Evolutionary conservation across 2,329 filamentous ascomycete genomes (phyloP), one percentile per base, ranked within the genome.

Genomic region (Juglanconis sp.): DNA sequence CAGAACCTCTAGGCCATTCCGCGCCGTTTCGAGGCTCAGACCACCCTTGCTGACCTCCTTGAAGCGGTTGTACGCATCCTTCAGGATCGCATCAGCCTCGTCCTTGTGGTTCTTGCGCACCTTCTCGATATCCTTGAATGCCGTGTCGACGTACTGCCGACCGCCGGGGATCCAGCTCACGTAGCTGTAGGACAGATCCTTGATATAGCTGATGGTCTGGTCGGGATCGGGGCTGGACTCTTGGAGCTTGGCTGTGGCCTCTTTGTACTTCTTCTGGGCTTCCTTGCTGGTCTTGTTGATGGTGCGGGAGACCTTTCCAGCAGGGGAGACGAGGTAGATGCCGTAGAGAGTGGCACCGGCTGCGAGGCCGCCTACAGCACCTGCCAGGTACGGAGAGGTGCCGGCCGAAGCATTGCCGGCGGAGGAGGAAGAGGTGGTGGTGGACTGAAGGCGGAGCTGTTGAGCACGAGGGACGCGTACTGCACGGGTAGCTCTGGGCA

Each of bases 141-240:
- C 84, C 1, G 79, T 74, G 68, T 92, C 87, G 52, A 92, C 83
- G 67, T 89, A 91, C 51, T 79, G 74, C 35, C 82, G 82, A 2
- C 86, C 89, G 11, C 90, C 90, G 0, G 90, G 90, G 35, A 93
- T 83, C 79, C 88, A 90, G 3, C 77, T 78, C 2, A 88, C 87
- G 68, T 92, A 92, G 31, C 85, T 85, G 69, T 85, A 85, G 34
- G 85, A 84, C 11, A 87, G 86, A 60, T 85, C 77, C 68, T 86
- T 85, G 62, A 92, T 81, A 76, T 83, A 87, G 62, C 81, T 74
- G 44, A 90, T 76, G 1, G 88, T 87, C 71, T 90, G 81, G 64
- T 89, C 87, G 13, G 87, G 80, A 62, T 85, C 81, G 0, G 89
- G 89, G 0, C 87, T 84, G 50, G 81, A 79, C 58, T 87, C 74